Percentiles rank a stretch among this genome's conserved stretches.
phyloP scores from a whole-genome alignment of 2,329 filamentous ascomycete genomes.

The Phialophora verrucosa region DNA sequence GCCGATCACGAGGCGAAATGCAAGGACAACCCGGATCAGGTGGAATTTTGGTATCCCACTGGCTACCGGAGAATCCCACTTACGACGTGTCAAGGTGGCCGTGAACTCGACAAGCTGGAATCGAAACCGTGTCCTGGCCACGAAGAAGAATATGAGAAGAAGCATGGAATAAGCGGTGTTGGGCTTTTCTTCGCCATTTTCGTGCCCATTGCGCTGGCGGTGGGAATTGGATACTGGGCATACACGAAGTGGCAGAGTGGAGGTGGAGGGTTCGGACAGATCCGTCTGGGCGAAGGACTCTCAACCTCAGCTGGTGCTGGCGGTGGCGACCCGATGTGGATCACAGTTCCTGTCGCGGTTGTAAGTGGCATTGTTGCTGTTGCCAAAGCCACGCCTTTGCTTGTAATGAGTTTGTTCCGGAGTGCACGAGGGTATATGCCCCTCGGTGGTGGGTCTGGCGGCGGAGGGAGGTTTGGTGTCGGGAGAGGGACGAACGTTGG shows the following conservation, averaged over 20 bases:
- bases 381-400: constrained; percentile 72
- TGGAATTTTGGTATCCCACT: constrained; percentile 81
- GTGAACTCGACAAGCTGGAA: constrained; percentile 71
- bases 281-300: constrained; percentile 76
- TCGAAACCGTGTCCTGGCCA: constrained; percentile 74
- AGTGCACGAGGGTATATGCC: constrained; percentile 60
- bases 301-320: constrained; percentile 32
- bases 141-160: constrained; percentile 79
- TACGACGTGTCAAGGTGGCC: constrained; percentile 80
- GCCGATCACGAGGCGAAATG: constrained; percentile 66
- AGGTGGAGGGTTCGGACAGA: constrained; percentile 84
- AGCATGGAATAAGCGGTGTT: constrained; percentile 71
- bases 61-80: constrained; percentile 90
- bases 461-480: constrained; percentile 46
- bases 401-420: constrained; percentile 76
- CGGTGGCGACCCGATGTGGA: constrained; percentile 72
- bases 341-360: constrained; percentile 79
- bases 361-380: constrained; percentile 82
- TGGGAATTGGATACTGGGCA: constrained; percentile 71
- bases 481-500: constrained; percentile 49
- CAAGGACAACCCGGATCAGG: constrained; percentile 66
- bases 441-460: constrained; percentile 55
- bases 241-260: constrained; percentile 70
- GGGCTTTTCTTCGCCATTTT: constrained; percentile 85
- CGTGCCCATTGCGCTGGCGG: constrained; percentile 74